phyloP scores from a whole-genome alignment of 2,329 filamentous ascomycete species.

The Ophiostoma perfectum region DNA sequence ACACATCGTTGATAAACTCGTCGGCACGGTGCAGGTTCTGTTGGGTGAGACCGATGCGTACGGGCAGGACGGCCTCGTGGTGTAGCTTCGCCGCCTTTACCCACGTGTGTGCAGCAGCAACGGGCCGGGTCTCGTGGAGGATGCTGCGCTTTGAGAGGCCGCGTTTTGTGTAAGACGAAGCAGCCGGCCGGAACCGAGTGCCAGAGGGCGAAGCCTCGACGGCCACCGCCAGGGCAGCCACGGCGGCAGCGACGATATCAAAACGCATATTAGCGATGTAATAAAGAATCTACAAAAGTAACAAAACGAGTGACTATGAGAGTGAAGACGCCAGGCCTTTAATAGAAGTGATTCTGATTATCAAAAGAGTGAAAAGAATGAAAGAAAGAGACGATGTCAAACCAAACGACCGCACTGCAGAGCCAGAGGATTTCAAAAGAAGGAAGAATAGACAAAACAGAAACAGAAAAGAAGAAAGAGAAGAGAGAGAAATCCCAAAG shows the following conservation, averaged over 20 bases:
- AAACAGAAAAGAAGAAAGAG: background rate
- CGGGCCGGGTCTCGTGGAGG: conserved; percentile 34
- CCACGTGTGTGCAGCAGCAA: conserved; percentile 28
- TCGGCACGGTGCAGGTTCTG: conserved; percentile 43
- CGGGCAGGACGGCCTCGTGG: conserved; percentile 31
- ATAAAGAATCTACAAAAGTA: too few species aligned
- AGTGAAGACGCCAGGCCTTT: background rate
- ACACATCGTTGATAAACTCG: conserved; percentile 40
- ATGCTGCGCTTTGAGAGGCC: conserved; percentile 27
- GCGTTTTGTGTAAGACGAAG: conserved; percentile 2
- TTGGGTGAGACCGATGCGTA: conserved; percentile 43
- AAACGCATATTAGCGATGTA: conserved; percentile 27
- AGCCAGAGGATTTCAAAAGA: background rate
- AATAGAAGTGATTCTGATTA: too few species aligned
- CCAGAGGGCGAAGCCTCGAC: conserved; percentile 25
- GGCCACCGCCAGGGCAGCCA: conserved; percentile 33
- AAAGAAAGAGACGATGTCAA: background rate
- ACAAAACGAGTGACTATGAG: background rate
- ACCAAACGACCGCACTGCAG: conserved; percentile 7
- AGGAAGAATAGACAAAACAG: background rate
- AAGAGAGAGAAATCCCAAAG: background rate
- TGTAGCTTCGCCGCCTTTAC: conserved; percentile 28
- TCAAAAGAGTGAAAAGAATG: background rate
- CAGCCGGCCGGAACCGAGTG: conserved; percentile 1
- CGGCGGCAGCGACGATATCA: conserved; percentile 26